Percentiles rank a stretch among this genome's conserved stretches.
These are phyloP conservation scores for Pichia occidentalis DNA, from an alignment of 805 yeast species.

Conservation along the genomic window DNA sequence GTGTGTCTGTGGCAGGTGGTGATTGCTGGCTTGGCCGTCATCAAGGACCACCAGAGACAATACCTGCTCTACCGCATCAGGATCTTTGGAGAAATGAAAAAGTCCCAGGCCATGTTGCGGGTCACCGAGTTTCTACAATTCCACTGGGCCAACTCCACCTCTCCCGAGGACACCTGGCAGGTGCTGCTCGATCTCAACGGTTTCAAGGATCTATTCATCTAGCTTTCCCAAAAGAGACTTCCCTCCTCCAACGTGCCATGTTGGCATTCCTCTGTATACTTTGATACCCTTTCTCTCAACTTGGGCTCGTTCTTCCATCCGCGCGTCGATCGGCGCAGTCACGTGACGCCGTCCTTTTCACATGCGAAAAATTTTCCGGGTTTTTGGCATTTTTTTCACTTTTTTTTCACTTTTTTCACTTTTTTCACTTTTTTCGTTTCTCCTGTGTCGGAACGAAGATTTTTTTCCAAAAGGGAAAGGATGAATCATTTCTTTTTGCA, in stretches of 20 bases:
- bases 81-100: conserved; percentile 10
- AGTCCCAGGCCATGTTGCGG: conserved; percentile 8
- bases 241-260: too few species aligned
- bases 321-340: too few species aligned
- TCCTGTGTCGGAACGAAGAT: too few species aligned
- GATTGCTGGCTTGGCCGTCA: conserved; percentile 14
- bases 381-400: background rate
- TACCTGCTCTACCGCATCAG: conserved; percentile 10
- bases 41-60: conserved; percentile 6
- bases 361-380: background rate
- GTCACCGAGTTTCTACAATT: conserved; percentile 8
- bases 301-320: too few species aligned
- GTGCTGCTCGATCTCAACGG: background rate
- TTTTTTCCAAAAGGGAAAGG: too few species aligned
- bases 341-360: too few species aligned
- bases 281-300: too few species aligned
- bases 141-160: conserved; percentile 11
- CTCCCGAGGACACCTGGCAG: background rate
- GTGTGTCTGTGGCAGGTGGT: conserved; percentile 15
- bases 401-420: background rate
- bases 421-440: conserved; percentile 1
- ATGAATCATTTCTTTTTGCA: too few species aligned
- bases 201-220: conserved; percentile 1
- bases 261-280: too few species aligned
- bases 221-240: too few species aligned